Conservation (phyloP, 1,139 yeast species). For the Nakaseomyces uthaithaninus region DNA sequence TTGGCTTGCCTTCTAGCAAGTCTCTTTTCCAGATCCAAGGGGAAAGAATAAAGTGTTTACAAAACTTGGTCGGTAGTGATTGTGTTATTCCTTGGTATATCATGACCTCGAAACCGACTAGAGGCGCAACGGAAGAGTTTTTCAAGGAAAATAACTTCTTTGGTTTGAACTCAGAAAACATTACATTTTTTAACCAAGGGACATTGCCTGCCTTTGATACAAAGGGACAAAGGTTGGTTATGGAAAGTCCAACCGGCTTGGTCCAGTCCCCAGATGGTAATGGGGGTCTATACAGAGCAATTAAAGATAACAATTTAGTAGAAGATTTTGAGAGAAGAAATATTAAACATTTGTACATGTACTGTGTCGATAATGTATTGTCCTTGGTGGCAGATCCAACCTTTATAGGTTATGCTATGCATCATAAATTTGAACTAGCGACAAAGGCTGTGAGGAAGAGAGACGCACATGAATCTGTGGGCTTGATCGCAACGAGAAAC, state of each 20-base stretch:
- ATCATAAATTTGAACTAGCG: conserved; percentile 60
- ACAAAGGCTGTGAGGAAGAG: conserved; percentile 94
- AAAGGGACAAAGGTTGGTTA: conserved; percentile 61
- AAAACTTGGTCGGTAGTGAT: conserved; percentile 43
- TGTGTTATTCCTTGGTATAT: conserved; percentile 69
- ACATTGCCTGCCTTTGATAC: conserved; percentile 80
- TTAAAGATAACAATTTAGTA: conserved; percentile 54
- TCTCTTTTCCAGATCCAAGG: conserved; percentile 90
- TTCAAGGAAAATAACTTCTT: conserved; percentile 57
- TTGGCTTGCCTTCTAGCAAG: conserved; percentile 75
- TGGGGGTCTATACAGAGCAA: conserved; percentile 91
- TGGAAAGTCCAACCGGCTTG: conserved; percentile 47
- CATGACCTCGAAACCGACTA: conserved; percentile 93
- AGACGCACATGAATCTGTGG: conserved; percentile 82
- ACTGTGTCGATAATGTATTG: conserved; percentile 89
- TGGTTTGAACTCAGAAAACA: conserved; percentile 54
- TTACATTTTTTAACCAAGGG: conserved; percentile 87
- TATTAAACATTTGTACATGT: conserved; percentile 87
- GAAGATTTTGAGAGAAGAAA: conserved; percentile 63
- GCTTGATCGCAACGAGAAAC: conserved; percentile 73
- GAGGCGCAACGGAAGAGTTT: conserved; percentile 63
- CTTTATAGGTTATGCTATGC: conserved; percentile 79
- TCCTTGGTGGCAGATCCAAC: conserved; percentile 93
- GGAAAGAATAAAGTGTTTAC: conserved; percentile 64
- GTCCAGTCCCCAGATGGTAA: conserved; percentile 96